These are phyloP conservation scores for Exophiala dermatitidis DNA, from an alignment of 2,329 filamentous ascomycete genomes.

Conservation along the genomic window DNA sequence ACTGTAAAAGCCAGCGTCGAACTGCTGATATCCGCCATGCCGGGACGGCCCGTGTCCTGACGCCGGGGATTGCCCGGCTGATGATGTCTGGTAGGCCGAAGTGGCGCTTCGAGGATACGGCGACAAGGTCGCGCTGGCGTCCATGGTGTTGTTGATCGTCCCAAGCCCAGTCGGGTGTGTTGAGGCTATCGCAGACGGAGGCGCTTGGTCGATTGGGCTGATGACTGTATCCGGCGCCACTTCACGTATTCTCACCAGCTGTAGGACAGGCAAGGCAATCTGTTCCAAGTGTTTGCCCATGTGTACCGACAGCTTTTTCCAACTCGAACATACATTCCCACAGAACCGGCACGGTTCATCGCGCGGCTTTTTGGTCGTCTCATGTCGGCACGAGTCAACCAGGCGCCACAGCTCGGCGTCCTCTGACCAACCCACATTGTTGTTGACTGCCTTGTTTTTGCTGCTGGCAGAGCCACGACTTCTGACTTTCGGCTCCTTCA, in stretches of 20 bases:
- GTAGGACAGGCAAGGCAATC: slow-evolving; percentile 72
- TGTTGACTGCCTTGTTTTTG: slow-evolving; percentile 38
- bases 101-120: slow-evolving; percentile 23
- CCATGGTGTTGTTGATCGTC: slow-evolving; percentile 19
- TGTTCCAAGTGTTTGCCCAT: slow-evolving; percentile 91
- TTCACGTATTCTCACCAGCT: slow-evolving; percentile 40
- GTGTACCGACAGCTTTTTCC: slow-evolving; percentile 93
- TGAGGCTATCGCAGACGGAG: slow-evolving; percentile 31
- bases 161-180: slow-evolving; percentile 22
- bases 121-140: slow-evolving; percentile 28
- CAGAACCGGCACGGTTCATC: slow-evolving; percentile 85
- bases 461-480: slow-evolving; percentile 60
- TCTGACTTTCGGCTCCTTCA: slow-evolving; percentile 72
- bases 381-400: slow-evolving; percentile 68
- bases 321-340: slow-evolving; percentile 68
- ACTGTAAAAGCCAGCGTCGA: slow-evolving; percentile 14
- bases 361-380: slow-evolving; percentile 58
- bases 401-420: slow-evolving; percentile 65
- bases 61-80: slow-evolving; percentile 26
- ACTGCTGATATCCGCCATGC: slow-evolving; percentile 5
- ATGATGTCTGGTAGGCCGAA: slow-evolving; percentile 27
- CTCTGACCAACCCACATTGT: slow-evolving; percentile 31
- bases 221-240: slow-evolving; percentile 53
- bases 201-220: slow-evolving; percentile 56
- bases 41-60: slow-evolving; percentile 12